These are phyloP conservation scores for Lactifluus volemus DNA, from an alignment of 768 basidiomycete genomes.

Conservation along the genomic window DNA sequence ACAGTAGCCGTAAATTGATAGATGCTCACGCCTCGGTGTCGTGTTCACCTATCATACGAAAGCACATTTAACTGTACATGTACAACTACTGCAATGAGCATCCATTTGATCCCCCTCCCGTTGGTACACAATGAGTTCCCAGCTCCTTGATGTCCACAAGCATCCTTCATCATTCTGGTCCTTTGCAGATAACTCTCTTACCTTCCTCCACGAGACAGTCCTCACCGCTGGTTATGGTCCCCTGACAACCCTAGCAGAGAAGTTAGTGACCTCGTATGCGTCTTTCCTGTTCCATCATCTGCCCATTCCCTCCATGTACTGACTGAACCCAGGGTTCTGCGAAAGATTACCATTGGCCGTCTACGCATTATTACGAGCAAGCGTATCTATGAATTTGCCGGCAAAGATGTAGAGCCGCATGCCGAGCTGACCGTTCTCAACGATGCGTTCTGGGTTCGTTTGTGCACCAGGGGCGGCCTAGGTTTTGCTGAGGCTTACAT, in stretches of 20 bases:
- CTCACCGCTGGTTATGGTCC: slow-evolving; percentile 1
- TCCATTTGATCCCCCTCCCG: no score
- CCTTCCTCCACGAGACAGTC: neutral
- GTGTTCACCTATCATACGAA: no score
- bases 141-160: slow-evolving; percentile 2
- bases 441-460: slow-evolving; percentile 18
- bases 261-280: slow-evolving; percentile 1
- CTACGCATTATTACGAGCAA: neutral
- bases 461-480: slow-evolving; percentile 12
- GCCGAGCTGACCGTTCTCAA: slow-evolving; percentile 12
- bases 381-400: neutral
- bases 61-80: no score
- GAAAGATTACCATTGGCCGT: neutral
- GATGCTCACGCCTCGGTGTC: no score
- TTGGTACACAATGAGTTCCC: neutral
- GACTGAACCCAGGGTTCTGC: neutral
- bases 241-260: slow-evolving; percentile 5
- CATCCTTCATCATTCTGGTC: slow-evolving; percentile 8
- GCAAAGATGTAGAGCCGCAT: neutral
- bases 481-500: slow-evolving; percentile 23
- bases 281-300: neutral
- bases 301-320: neutral
- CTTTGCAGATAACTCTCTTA: slow-evolving; percentile 5
- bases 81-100: no score
- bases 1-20: no score